Conservation (phyloP, 2,329 filamentous ascomycete species). For the Podosphaera fusca region DNA sequence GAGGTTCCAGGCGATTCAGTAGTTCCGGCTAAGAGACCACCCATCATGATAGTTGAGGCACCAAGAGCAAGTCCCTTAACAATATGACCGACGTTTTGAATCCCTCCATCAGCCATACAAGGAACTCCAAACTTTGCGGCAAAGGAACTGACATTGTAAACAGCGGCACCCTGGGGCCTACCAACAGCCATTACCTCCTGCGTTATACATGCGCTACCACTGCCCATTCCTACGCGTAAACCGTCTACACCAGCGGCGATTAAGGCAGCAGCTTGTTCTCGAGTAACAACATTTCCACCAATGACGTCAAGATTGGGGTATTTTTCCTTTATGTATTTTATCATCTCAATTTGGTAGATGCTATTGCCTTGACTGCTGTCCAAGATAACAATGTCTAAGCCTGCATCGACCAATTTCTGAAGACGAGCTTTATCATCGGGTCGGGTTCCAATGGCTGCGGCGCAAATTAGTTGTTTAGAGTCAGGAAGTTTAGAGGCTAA, state of each 20-base stretch:
- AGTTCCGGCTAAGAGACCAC: conserved; percentile 85
- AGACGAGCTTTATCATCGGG: conserved; percentile 79
- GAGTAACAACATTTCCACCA: conserved; percentile 92
- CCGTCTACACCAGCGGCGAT: conserved; percentile 91
- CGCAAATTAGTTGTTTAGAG: conserved; percentile 92
- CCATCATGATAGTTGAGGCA: conserved; percentile 97
- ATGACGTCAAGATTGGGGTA: conserved; percentile 82
- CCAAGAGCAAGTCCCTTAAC: conserved; percentile 93
- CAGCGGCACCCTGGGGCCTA: conserved; percentile 79
- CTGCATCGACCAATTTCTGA: conserved; percentile 73
- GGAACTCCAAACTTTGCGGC: conserved; percentile 86
- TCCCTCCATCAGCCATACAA: conserved; percentile 91
- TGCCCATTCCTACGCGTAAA: conserved; percentile 96
- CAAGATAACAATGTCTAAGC: conserved; percentile 81
- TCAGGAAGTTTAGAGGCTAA: conserved; percentile 87
- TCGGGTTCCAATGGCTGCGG: conserved; percentile 84
- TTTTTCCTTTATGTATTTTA: conserved; percentile 80
- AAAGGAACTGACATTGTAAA: conserved; percentile 74
- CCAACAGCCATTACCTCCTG: conserved; percentile 99
- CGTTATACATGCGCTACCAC: conserved; percentile 92
- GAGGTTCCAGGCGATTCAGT: conserved; percentile 94
- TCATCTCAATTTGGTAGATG: conserved; percentile 97
- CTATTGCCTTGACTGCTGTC: conserved; percentile 96
- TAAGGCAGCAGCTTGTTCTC: conserved; percentile 77
- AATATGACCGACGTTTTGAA: conserved; percentile 97